Evolutionary conservation across 2,329 filamentous ascomycete genomes (phyloP).

Genomic region (Chlorencoelia australis): DNA sequence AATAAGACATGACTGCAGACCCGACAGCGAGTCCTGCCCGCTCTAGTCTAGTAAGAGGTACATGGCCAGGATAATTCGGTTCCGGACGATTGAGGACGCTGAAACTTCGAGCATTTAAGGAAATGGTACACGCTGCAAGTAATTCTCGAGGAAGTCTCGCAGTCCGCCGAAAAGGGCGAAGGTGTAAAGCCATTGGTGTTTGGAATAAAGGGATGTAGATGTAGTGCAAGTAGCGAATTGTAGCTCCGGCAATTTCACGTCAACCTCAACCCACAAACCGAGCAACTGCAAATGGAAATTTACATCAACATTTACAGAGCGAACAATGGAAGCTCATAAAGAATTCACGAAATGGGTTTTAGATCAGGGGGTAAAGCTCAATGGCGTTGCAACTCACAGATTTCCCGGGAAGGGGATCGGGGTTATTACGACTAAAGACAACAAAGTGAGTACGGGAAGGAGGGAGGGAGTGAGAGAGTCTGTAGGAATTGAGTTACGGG

Average conservation of each 20-base stretch:
- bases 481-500: too few relatives aligned
- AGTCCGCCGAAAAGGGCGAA: constrained; percentile 12
- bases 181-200: constrained; percentile 18
- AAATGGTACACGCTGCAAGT: constrained; percentile 17
- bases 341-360: constrained; percentile 60
- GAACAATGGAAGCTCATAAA: constrained; percentile 29
- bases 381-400: constrained; percentile 54
- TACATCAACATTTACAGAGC: too few relatives aligned
- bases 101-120: constrained; percentile 41
- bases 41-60: constrained; percentile 74
- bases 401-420: constrained; percentile 70
- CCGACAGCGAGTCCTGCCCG: constrained; percentile 60
- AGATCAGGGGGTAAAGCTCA: constrained; percentile 52
- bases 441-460: too few relatives aligned
- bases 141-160: constrained; percentile 19
- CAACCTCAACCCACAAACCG: too few relatives aligned
- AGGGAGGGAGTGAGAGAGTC: too few relatives aligned
- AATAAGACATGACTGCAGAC: constrained; percentile 50
- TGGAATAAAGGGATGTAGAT: too few relatives aligned
- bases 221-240: too few relatives aligned
- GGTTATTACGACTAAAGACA: constrained; percentile 56
- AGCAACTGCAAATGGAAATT: too few relatives aligned
- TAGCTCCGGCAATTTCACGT: too few relatives aligned
- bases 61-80: constrained; percentile 51
- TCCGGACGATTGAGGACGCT: constrained; percentile 72